Base-by-base conservation (phyloP, 805 yeast species). In the Kluyveromyces starmeri region DNA sequence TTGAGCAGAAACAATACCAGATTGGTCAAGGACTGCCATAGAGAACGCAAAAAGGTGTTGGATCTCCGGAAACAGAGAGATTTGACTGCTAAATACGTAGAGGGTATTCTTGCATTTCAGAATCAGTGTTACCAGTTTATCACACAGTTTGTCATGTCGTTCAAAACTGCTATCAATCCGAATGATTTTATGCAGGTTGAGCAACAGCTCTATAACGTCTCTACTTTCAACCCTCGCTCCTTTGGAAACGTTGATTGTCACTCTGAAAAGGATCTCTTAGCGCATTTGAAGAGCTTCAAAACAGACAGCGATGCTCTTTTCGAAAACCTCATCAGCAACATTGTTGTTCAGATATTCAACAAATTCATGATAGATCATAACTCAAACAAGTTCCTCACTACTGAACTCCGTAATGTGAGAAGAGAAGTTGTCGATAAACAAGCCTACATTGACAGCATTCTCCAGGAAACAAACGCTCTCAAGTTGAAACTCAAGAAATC, bases 111-210 rank as follows among this genome's bases (percentile, higher is more conserved):
- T 13, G 40, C 47, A 23, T 48, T 44, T 33, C 47, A 48, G 27
- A 33, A 38, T 4, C 46, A 47, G 20, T 45, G 58, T 5, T 27
- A 51, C 16, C 57, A 50, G 29, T 52, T 51, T 32, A 47, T 53
- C 50, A 45, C 53, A 8, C 51, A 53, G 28, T 33, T 51, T 17
- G 46, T 51, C 50, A 41, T 45, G 22, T 41, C 48, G 12, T 53
- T 47, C 35, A 41, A 46, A 11, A 42, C 41, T 12, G 44, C 46
- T 31, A 41, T 51, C 7, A 36, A 40, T 16, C 39, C 41, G 11
- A 45, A 46, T 10, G 34, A 46, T 5, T 17, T 53, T 18, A 35
- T 36, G 13, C 39, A 45, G 12, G 49, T 41, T 26, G 50, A 48
- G 33, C 35, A 35, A 34, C 30, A 27, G 27, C 30, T 32, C 11